Evolutionary conservation across 2,329 filamentous ascomycete species (phyloP), one percentile per base, ranked within the genome.

Genomic region (Lasiodiplodia sp.): DNA sequence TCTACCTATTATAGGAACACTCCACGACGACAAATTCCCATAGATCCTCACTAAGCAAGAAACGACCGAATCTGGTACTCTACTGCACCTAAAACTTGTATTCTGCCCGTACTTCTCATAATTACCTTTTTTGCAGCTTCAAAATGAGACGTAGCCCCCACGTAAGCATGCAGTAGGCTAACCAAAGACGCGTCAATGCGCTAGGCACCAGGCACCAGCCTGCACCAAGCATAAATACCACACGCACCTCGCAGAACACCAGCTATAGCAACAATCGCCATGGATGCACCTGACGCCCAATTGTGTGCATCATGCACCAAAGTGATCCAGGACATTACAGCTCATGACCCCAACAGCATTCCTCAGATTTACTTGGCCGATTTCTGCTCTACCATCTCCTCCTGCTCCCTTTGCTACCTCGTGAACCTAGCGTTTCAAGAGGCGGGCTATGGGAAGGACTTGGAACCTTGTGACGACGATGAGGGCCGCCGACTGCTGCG

Each of bases 401-500:
- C 55, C 55, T 57, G 55, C 14, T 40, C 55, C 55, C 55, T 57
- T 38, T 57, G 55, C 55, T 57, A 57, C 55, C 18, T 57, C 55
- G 23, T 18, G n/a, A 38, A 57, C 6, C 31, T 8, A 14, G 55
- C 31, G 0, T 40, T 57, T 16, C 34, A 57, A 23, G 34, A 57
- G 14, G 55, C 34, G 7, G 55, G 55, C 55, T 57, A 57, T 16
- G 55, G 10, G 55, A 40, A 37, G 11, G 55, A 57, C 55, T 21
- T 57, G 55, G 55, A 57, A 7, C 34, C 55, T 40, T 40, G 55
- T 57, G 55, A 38, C 28, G 34, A 38, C 5, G 52, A 56, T 1
- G 55, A 57, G 31, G 34, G 34, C 55, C 55, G 18, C n/a, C 31
- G 34, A 34, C 55, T 57, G 10, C 55, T 14, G 34, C 34, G n/a